These are phyloP conservation scores for Russula sp. DNA, from an alignment of 768 basidiomycete genomes.

Conservation along the genomic window DNA sequence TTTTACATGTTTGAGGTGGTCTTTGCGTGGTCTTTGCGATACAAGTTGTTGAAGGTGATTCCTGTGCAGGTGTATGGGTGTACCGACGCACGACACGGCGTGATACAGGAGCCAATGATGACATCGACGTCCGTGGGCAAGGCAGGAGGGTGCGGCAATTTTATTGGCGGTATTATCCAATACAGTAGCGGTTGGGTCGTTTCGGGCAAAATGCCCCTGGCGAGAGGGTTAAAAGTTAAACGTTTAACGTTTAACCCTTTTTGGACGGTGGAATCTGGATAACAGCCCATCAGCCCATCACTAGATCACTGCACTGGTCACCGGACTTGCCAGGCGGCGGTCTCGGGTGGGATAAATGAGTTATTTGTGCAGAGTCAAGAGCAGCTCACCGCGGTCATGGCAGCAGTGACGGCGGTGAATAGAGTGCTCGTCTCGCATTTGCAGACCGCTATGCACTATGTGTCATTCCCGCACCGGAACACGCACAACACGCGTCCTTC, in stretches of 20 bases:
- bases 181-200: conserved; percentile 56
- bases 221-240: conserved; percentile 36
- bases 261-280: conserved; percentile 5
- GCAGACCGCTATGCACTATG: conserved; percentile 49
- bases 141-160: conserved; percentile 47
- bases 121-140: conserved; percentile 57
- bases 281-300: conserved; percentile 27
- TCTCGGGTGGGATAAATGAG: background rate
- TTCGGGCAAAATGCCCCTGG: conserved; percentile 62
- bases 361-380: background rate
- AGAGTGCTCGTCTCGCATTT: conserved; percentile 38
- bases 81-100: too few species aligned
- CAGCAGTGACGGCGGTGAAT: conserved; percentile 17
- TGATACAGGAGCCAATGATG: conserved; percentile 75
- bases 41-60: conserved; percentile 61
- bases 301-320: too few species aligned
- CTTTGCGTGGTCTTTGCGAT: conserved; percentile 67
- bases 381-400: background rate
- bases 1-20: conserved; percentile 53
- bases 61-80: too few species aligned
- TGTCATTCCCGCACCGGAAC: conserved; percentile 57
- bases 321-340: background rate
- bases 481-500: conserved; percentile 63
- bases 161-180: conserved; percentile 57
- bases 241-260: conserved; percentile 41